Evolutionary conservation across 106 monocot species (phyloP), one percentile per base, ranked within the genome.

Genomic region (Acorus gramineus): DNA sequence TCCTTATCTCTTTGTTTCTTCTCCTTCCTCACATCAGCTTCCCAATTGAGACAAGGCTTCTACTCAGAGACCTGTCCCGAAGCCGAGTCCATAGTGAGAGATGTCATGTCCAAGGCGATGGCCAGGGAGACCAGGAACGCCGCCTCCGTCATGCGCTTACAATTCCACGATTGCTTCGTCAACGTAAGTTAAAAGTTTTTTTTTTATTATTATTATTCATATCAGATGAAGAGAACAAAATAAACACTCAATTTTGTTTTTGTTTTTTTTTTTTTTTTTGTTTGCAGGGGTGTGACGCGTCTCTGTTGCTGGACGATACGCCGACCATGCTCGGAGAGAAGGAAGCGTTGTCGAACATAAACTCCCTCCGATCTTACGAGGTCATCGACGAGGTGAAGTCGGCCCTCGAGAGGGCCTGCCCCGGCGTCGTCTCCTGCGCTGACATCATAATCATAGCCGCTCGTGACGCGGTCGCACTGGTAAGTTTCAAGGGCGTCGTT

Each of bases 141-240:
- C 9, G 92, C 92, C 50, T 92, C 92, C 52, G 87, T 92, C 76
- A 87, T 85, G 92, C 63, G 92, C 47, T 87, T 92, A 60, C 92
- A 87, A 77, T 92, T 92, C 72, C 92, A 92, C 46, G 92, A 92
- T 67, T 92, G 92, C 73, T 87, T 92, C 46, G 89, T 93, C 42
- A 89, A 86, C 53, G 93, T 89, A 74, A 44, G 70, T 13, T 67
- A 11, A 9, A 4, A 2, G 3, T 8, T 7, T 42, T 10, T n/a
- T 69, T 9, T 3, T 53, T 11, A 49, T 44, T 12, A 59, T 2
- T 68, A 9, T 11, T 14, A 14, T 43, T 72, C 66, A 53, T 48
- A 0, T 42, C 47, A 4, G 44, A 57, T 11, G 5, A 3, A 7
- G 11, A 49, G 44, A 8, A 6, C 4, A 9, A 53, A 2, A 48